Evolutionary conservation across 2,329 filamentous ascomycete genomes (phyloP).

Genomic region (Hymenoscyphus occultus): DNA sequence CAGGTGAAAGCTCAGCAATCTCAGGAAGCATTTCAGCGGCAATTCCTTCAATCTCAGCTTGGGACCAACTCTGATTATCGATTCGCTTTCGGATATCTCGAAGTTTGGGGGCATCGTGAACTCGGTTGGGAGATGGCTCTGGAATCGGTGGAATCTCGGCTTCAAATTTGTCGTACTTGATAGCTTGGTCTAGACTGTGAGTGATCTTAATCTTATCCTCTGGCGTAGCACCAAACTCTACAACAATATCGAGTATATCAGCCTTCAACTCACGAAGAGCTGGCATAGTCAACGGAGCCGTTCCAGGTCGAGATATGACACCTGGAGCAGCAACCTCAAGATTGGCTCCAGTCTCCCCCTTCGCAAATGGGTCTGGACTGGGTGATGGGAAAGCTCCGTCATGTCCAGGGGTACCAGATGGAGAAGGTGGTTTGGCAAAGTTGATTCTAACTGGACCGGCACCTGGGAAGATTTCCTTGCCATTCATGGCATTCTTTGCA

Average conservation of each 20-base stretch:
- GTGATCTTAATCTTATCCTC: constrained; percentile 74
- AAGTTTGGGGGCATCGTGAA: constrained; percentile 91
- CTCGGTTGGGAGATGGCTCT: constrained; percentile 82
- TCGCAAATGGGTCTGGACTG: constrained; percentile 80
- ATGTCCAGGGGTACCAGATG: constrained; percentile 82
- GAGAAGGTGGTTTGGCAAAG: constrained; percentile 92
- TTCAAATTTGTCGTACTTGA: constrained; percentile 68
- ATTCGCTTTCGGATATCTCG: constrained; percentile 96
- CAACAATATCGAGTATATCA: constrained; percentile 82
- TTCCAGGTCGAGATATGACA: constrained; percentile 41
- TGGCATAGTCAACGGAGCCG: constrained; percentile 62
- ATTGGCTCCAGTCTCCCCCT: constrained; percentile 46
- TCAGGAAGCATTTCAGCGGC: constrained; percentile 94
- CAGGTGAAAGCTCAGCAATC: constrained; percentile 89
- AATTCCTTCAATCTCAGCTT: constrained; percentile 86
- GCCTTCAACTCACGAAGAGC: constrained; percentile 73
- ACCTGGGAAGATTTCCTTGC: constrained; percentile 97
- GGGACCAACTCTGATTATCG: constrained; percentile 85
- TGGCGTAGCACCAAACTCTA: constrained; percentile 80
- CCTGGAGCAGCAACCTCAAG: constrained; percentile 39
- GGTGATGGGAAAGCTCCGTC: constrained; percentile 87
- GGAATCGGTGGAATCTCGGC: constrained; percentile 86
- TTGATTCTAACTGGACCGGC: constrained; percentile 93
- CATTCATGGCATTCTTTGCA: constrained; percentile 84
- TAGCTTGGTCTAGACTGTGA: constrained; percentile 70